Percentiles rank a stretch among this genome's conserved stretches.
These are phyloP conservation scores for Viola pubescens DNA, from an alignment of 441 rosid genomes.

Conservation along the genomic window DNA sequence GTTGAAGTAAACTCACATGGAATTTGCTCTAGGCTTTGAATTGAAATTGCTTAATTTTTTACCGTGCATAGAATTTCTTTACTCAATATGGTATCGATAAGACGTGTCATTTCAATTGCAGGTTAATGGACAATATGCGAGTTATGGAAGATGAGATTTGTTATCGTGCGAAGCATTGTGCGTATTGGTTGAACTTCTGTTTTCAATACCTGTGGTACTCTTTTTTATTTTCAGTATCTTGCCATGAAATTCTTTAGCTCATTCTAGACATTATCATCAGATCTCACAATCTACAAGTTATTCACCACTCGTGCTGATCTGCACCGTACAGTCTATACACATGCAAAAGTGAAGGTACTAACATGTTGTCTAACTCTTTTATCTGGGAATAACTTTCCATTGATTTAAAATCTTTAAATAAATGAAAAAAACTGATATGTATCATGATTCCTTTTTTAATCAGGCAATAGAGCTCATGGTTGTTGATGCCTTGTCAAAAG, in stretches of 20 bases:
- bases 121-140: slow-evolving; percentile 64
- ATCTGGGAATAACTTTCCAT: background rate
- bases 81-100: background rate
- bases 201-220: background rate
- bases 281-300: slow-evolving; percentile 51
- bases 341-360: slow-evolving; percentile 63
- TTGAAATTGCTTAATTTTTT: too few species aligned
- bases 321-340: slow-evolving; percentile 59
- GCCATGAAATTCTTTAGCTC: slow-evolving; percentile 15
- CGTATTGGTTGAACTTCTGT: slow-evolving; percentile 27
- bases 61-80: background rate
- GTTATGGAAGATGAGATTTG: slow-evolving; percentile 64
- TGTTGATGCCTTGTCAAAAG: slow-evolving; percentile 50
- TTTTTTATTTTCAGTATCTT: background rate
- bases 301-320: slow-evolving; percentile 67
- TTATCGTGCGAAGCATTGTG: slow-evolving; percentile 58
- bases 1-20: too few species aligned
- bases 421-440: background rate
- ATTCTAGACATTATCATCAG: slow-evolving; percentile 25
- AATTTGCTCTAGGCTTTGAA: too few species aligned
- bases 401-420: slow-evolving; percentile 1
- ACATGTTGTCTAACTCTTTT: slow-evolving; percentile 10
- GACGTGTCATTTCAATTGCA: slow-evolving; percentile 20
- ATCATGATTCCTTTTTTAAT: slow-evolving; percentile 17
- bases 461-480: slow-evolving; percentile 69